A percentile compares a stretch with the other conserved stretches of the same genome.
Evolutionary conservation across 441 rosid species (phyloP).

Genomic region (Biscutella laevigata): DNA sequence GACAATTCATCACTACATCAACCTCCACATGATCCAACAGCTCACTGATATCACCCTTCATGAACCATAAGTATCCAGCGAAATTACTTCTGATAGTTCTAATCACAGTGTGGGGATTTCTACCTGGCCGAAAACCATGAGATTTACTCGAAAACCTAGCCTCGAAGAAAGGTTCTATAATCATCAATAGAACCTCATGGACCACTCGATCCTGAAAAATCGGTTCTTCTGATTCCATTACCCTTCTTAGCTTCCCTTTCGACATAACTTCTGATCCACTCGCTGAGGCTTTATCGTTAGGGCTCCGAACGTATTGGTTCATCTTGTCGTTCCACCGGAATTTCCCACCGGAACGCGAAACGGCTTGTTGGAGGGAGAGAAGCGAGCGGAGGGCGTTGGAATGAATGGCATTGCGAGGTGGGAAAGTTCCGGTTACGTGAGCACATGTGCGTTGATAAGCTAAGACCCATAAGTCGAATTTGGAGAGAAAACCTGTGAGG

Average conservation of each 20-base stretch:
- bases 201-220: conserved; percentile 89
- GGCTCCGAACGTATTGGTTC: conserved; percentile 56
- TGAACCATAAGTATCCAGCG: conserved; percentile 87
- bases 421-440: conserved; percentile 69
- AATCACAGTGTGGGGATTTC: conserved; percentile 83
- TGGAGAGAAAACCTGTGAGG: conserved; percentile 82
- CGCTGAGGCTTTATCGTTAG: conserved; percentile 38
- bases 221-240: conserved; percentile 41
- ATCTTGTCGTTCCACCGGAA: conserved; percentile 76
- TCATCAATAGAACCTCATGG: conserved; percentile 79
- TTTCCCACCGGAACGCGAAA: conserved; percentile 33
- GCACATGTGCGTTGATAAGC: conserved; percentile 90
- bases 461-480: conserved; percentile 84
- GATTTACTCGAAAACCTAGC: conserved; percentile 61
- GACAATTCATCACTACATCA: conserved; percentile 43
- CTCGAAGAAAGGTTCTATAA: conserved; percentile 78
- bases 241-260: conserved; percentile 43
- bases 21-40: conserved; percentile 41
- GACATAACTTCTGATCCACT: conserved; percentile 34
- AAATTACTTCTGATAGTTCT: conserved; percentile 81
- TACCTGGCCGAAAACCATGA: conserved; percentile 83
- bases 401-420: conserved; percentile 78
- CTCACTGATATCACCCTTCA: conserved; percentile 70
- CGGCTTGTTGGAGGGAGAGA: conserved; percentile 62
- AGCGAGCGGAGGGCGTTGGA: conserved; percentile 52